Conservation (phyloP, 2,329 filamentous ascomycete species). For the Neocatenulostroma microsporum region DNA sequence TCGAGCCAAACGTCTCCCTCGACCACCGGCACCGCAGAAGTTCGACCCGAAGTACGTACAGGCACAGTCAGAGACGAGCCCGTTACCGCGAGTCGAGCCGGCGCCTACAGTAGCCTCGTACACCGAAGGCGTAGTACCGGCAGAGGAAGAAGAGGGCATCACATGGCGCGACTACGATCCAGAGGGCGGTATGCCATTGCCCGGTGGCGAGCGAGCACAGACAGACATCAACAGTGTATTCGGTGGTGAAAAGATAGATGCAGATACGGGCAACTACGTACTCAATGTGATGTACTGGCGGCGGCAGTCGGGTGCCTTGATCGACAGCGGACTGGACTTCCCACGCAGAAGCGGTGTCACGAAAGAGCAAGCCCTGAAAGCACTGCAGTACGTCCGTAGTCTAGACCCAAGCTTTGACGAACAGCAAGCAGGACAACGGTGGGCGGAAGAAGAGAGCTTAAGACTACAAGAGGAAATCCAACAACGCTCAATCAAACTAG, state of each 20-base stretch:
- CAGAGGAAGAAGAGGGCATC: slow-evolving; percentile 12
- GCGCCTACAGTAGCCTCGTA: slow-evolving; percentile 21
- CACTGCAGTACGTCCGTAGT: slow-evolving; percentile 26
- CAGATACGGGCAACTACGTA: slow-evolving; percentile 30
- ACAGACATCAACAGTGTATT: slow-evolving; percentile 27
- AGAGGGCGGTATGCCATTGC: slow-evolving; percentile 29
- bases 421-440: slow-evolving; percentile 24
- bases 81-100: slow-evolving; percentile 16
- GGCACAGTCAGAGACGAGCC: not conserved
- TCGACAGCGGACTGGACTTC: slow-evolving; percentile 29
- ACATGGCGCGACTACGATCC: slow-evolving; percentile 34
- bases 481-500: slow-evolving; percentile 26
- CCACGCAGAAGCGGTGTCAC: slow-evolving; percentile 19
- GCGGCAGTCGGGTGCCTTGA: slow-evolving; percentile 30
- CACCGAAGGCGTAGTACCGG: slow-evolving; percentile 18
- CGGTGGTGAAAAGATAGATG: slow-evolving; percentile 20
- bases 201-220: slow-evolving; percentile 23
- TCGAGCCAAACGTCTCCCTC: not conserved
- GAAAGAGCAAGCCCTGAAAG: slow-evolving; percentile 23
- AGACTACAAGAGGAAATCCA: slow-evolving; percentile 23
- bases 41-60: not conserved
- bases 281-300: slow-evolving; percentile 32
- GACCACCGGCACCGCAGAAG: slow-evolving; percentile 1
- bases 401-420: slow-evolving; percentile 29
- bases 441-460: slow-evolving; percentile 29